These are phyloP conservation scores for Auriscalpium orientale DNA, from an alignment of 768 basidiomycete genomes.

Conservation along the genomic window DNA sequence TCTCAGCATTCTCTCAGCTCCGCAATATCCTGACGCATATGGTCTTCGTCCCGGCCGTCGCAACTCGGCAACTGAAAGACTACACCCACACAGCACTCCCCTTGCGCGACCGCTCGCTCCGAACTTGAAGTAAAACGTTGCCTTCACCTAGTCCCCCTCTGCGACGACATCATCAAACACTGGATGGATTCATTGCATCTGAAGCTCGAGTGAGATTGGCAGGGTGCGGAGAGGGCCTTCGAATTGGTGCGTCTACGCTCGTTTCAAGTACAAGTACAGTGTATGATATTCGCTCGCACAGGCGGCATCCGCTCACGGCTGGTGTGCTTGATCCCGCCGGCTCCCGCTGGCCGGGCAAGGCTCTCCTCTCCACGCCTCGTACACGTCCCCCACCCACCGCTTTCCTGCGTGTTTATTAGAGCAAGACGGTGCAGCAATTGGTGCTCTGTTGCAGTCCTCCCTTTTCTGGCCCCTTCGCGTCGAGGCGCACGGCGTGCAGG, in stretches of 20 bases:
- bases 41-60: no score
- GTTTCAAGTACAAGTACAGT: background rate
- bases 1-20: no score
- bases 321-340: conserved; percentile 75
- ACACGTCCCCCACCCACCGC: conserved; percentile 69
- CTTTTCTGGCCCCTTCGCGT: conserved; percentile 61
- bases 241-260: conserved; percentile 47
- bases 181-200: no score
- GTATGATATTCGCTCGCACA: conserved; percentile 19
- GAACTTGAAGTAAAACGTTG: no score
- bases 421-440: conserved; percentile 77
- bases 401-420: conserved; percentile 61
- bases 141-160: no score
- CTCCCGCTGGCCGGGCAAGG: conserved; percentile 54
- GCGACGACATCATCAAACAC: no score
- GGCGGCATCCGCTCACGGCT: conserved; percentile 87
- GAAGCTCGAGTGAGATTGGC: conserved; percentile 78
- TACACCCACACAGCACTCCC: no score
- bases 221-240: conserved; percentile 84
- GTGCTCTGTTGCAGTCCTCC: conserved; percentile 69
- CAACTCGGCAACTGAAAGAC: no score
- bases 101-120: no score
- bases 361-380: conserved; percentile 67
- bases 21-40: no score
- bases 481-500: no score